These are phyloP conservation scores for Trichoderma gamsii DNA, from an alignment of 495 filamentous ascomycete species.

Conservation along the genomic window DNA sequence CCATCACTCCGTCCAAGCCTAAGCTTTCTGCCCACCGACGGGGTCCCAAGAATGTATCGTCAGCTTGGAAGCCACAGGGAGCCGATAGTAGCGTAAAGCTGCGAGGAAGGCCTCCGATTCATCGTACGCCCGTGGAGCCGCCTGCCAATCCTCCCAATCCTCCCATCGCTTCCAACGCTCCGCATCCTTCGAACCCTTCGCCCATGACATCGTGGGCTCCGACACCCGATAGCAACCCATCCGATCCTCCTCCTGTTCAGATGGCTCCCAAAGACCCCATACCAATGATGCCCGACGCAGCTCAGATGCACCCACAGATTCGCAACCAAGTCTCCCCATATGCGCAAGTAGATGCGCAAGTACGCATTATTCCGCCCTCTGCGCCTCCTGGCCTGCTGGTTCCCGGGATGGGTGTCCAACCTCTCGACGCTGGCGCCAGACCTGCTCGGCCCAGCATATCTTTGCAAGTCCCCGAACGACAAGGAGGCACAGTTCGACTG, in stretches of 20 bases:
- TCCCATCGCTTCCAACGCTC: too few relatives aligned
- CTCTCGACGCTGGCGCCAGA: conserved; percentile 18
- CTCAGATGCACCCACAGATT: conserved; percentile 29
- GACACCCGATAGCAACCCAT: conserved; percentile 41
- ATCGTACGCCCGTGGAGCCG: conserved; percentile 48
- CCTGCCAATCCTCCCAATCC: conserved; percentile 33
- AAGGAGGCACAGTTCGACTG: conserved; percentile 67
- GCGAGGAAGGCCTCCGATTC: conserved; percentile 78
- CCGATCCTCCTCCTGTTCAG: conserved; percentile 19
- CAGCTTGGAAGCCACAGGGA: conserved; percentile 77
- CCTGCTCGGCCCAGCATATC: conserved; percentile 53
- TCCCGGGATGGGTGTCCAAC: not conserved
- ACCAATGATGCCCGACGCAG: conserved; percentile 24
- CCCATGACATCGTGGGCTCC: conserved; percentile 13
- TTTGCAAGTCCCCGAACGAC: conserved; percentile 72
- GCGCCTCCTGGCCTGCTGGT: conserved; percentile 23
- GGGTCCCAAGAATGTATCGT: conserved; percentile 84
- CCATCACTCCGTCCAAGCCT: conserved; percentile 58
- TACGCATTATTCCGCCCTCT: conserved; percentile 19
- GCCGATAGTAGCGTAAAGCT: conserved; percentile 65
- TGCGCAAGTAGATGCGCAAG: not conserved
- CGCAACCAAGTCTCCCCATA: not conserved
- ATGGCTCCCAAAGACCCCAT: conserved; percentile 7
- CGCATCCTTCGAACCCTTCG: conserved; percentile 51
- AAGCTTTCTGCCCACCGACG: conserved; percentile 62